Conservation (phyloP, 768 basidiomycete genomes). For the Panaeolus papilionaceus region DNA sequence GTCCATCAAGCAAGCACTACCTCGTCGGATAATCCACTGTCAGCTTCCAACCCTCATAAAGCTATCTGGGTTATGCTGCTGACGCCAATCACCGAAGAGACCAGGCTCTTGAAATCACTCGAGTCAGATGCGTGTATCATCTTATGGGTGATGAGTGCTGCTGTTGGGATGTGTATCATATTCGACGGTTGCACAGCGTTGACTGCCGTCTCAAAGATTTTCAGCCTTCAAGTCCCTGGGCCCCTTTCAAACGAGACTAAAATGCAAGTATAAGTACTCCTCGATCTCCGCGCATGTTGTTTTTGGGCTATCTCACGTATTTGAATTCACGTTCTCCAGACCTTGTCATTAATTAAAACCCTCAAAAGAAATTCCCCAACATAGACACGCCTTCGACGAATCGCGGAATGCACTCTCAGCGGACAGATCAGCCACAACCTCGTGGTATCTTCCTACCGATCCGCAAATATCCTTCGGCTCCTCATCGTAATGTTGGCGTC, state of each 20-base stretch:
- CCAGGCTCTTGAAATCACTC: conserved; percentile 27
- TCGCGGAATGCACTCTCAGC: not conserved
- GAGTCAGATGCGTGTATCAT: conserved; percentile 30
- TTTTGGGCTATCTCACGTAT: not conserved
- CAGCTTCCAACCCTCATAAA: not conserved
- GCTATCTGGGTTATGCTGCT: not conserved
- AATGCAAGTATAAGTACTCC: conserved; percentile 12
- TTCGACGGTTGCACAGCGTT: not conserved
- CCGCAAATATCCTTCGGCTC: conserved; percentile 24
- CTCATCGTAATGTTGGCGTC: conserved; percentile 21
- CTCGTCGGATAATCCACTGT: not conserved
- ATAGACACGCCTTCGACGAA: not conserved
- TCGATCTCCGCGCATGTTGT: not conserved
- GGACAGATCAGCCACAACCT: conserved; percentile 2
- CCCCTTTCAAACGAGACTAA: conserved; percentile 16
- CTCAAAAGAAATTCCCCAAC: not conserved
- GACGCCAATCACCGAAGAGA: conserved; percentile 21
- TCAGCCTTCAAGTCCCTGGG: not conserved
- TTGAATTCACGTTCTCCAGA: not conserved
- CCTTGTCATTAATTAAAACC: not conserved
- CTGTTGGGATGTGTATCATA: conserved; percentile 17
- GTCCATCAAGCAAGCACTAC: not conserved
- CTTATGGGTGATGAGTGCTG: conserved; percentile 23
- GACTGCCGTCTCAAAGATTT: not conserved
- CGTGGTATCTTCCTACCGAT: conserved; percentile 22